phyloP scores from a whole-genome alignment of 768 basidiomycete species.

The Cyathus striatus region DNA sequence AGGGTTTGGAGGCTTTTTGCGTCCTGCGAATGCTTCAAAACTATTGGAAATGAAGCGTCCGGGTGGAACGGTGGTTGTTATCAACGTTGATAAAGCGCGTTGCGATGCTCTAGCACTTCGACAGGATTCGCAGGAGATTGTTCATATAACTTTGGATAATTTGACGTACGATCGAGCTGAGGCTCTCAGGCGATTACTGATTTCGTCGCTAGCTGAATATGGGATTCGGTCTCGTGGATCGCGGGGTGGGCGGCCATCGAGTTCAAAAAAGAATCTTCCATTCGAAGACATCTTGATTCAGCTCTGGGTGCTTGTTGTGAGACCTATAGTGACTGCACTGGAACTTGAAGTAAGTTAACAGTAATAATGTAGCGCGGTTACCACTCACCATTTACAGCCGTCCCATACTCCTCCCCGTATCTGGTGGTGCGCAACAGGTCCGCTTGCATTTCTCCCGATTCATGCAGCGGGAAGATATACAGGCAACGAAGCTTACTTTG shows the following conservation, averaged over 20 bases:
- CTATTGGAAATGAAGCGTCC: constrained; percentile 4
- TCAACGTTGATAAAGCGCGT: constrained; percentile 6
- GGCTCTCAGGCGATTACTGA: not conserved
- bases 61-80: constrained; percentile 9
- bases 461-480: constrained; percentile 11
- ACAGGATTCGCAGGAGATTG: not conserved
- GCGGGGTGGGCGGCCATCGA: not conserved
- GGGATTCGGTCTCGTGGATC: not conserved
- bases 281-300: not conserved
- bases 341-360: constrained; percentile 1
- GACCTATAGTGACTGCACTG: constrained; percentile 2
- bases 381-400: too few relatives aligned
- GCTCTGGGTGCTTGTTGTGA: constrained; percentile 3
- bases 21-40: constrained; percentile 9
- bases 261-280: not conserved
- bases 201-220: not conserved
- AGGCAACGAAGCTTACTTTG: constrained; percentile 6
- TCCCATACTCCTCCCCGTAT: constrained; percentile 7
- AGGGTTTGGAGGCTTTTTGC: constrained; percentile 13
- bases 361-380: not conserved
- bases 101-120: not conserved
- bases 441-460: constrained; percentile 9
- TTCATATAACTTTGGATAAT: not conserved
- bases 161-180: not conserved
- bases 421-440: constrained; percentile 13